A percentile compares a stretch with the other conserved stretches of the same genome.
Evolutionary conservation across 2,329 filamentous ascomycete species (phyloP).

Genomic region (Cytospora leucostoma): DNA sequence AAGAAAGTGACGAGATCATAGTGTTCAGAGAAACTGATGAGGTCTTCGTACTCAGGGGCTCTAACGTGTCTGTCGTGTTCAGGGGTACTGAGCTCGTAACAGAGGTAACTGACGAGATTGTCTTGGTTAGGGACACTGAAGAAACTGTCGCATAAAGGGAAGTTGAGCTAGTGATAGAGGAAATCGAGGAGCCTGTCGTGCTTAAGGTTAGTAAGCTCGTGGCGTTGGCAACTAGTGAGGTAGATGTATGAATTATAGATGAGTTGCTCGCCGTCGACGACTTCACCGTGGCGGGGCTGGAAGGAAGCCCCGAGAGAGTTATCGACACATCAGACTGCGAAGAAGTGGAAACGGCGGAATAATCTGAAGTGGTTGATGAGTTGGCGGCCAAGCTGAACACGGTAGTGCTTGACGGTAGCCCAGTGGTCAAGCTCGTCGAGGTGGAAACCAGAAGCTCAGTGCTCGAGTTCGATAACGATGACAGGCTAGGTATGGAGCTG

Average conservation of each 20-base stretch:
- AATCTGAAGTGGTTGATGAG: background rate
- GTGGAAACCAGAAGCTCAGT: background rate
- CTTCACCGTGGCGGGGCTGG: background rate
- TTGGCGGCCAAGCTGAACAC: background rate
- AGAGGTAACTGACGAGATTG: too few species aligned
- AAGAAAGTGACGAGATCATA: too few species aligned
- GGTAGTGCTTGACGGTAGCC: background rate
- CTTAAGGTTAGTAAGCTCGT: background rate
- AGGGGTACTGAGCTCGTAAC: too few species aligned
- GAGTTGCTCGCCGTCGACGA: background rate
- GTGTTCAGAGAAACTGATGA: too few species aligned
- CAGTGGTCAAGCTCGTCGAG: background rate
- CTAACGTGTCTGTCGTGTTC: too few species aligned
- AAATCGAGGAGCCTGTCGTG: background rate
- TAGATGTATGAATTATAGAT: background rate
- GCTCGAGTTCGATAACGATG: background rate
- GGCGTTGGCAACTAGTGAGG: background rate
- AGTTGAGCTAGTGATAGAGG: background rate
- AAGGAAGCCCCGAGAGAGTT: background rate
- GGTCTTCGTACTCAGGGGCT: too few species aligned
- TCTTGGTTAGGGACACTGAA: too few species aligned
- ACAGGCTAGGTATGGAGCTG: background rate
- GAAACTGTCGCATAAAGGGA: too few species aligned
- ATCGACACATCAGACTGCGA: background rate
- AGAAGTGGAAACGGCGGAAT: background rate